Conservation (phyloP, 495 filamentous ascomycete genomes). For the Lineolata rhizophorae region DNA sequence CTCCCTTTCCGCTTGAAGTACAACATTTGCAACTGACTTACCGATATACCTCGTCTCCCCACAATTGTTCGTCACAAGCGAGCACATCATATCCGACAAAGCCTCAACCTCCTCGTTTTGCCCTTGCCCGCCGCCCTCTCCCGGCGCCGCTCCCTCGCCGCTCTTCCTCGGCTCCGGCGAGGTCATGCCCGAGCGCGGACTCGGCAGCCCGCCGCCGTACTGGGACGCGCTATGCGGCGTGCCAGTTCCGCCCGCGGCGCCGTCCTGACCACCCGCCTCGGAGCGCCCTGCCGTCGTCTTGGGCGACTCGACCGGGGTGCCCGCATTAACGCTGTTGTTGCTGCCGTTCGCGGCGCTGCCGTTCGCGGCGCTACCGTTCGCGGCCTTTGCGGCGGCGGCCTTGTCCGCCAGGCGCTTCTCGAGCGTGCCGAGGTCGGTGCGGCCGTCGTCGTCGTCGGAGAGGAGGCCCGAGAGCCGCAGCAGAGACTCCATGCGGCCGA, state of each 20-base stretch:
- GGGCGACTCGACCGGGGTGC: neutral
- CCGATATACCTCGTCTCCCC: slow-evolving; percentile 95
- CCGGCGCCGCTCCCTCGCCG: too few species aligned
- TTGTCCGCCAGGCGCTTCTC: slow-evolving; percentile 65
- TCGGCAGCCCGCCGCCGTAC: slow-evolving; percentile 14
- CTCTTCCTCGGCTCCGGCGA: slow-evolving; percentile 28
- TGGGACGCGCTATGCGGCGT: slow-evolving; percentile 20
- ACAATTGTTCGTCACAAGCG: slow-evolving; percentile 87
- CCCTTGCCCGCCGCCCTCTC: too few species aligned
- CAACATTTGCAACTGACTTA: too few species aligned
- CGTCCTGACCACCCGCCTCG: neutral
- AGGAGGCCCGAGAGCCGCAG: slow-evolving; percentile 71
- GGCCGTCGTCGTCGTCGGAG: slow-evolving; percentile 67
- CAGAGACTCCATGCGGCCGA: slow-evolving; percentile 83
- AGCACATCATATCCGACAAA: slow-evolving; percentile 97
- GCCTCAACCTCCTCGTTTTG: slow-evolving; percentile 70
- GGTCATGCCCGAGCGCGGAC: slow-evolving; percentile 20
- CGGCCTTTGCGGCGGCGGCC: slow-evolving; percentile 14
- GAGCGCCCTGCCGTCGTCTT: neutral
- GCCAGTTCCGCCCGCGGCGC: too few species aligned
- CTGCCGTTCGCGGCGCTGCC: neutral
- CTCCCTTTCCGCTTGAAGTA: too few species aligned
- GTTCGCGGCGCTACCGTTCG: slow-evolving; percentile 1
- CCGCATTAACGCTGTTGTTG: slow-evolving; percentile 17
- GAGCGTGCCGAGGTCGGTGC: slow-evolving; percentile 70